A percentile compares a stretch with the other conserved stretches of the same genome.
These are phyloP conservation scores for Serpula lacrymans DNA, from an alignment of 768 basidiomycete genomes.

Conservation along the genomic window DNA sequence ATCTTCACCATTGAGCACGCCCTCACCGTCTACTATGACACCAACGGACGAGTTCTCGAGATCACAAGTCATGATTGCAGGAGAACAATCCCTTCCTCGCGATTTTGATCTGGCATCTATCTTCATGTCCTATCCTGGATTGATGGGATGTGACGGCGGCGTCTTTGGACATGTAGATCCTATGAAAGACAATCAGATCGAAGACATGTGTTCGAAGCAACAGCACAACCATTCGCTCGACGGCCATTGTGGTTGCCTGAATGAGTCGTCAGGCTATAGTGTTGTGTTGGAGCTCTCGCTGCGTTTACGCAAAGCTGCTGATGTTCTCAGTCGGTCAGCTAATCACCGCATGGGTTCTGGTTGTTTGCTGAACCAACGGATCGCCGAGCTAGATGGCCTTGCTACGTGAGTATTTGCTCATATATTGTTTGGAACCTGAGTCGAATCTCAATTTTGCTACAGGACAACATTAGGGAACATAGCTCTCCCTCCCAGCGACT, in stretches of 20 bases:
- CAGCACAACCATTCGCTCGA: slow-evolving; percentile 14
- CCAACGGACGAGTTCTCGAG: slow-evolving; percentile 43
- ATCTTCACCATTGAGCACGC: slow-evolving; percentile 22
- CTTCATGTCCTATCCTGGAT: slow-evolving; percentile 32
- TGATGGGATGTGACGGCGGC: slow-evolving; percentile 15
- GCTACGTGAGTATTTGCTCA: slow-evolving; percentile 41
- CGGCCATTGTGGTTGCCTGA: slow-evolving; percentile 56
- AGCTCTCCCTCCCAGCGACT: slow-evolving; percentile 22
- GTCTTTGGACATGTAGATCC: slow-evolving; percentile 9
- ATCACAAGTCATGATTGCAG: slow-evolving; percentile 24
- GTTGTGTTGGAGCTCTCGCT: slow-evolving; percentile 65
- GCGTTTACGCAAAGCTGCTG: slow-evolving; percentile 57
- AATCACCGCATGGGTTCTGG: slow-evolving; percentile 29
- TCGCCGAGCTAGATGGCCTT: slow-evolving; percentile 48
- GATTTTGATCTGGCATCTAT: slow-evolving; percentile 43
- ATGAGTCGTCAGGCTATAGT: slow-evolving; percentile 51
- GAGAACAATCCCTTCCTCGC: slow-evolving; percentile 21
- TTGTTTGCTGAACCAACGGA: slow-evolving; percentile 41
- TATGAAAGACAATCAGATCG: slow-evolving; percentile 5
- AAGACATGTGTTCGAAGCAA: slow-evolving; percentile 13
- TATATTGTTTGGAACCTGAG: background rate
- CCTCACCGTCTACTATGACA: slow-evolving; percentile 36
- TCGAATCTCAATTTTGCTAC: slow-evolving; percentile 9
- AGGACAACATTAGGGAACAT: slow-evolving; percentile 43
- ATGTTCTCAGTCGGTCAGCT: slow-evolving; percentile 47